Conservation (phyloP, 2,329 filamentous ascomycete genomes). For the Aspergillaceae sp. region DNA sequence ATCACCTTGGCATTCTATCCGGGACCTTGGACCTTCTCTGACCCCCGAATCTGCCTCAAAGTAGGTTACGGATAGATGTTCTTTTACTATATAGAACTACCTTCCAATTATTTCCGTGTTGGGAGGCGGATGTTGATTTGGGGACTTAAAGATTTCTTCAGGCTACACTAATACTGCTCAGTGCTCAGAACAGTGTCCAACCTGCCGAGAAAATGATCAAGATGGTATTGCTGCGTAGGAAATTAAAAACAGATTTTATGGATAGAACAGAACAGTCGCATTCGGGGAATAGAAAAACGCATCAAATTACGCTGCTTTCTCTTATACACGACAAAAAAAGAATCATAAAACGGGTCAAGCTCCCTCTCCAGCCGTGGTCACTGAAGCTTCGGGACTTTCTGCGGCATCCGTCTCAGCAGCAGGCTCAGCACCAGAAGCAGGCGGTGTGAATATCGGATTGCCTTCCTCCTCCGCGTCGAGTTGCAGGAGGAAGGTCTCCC, state of each 20-base stretch:
- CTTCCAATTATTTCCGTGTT: no score
- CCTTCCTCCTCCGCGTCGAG: constrained; percentile 87
- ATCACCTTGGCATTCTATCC: no score
- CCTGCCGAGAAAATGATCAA: no score
- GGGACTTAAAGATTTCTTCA: constrained; percentile 9
- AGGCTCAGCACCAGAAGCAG: constrained; percentile 12
- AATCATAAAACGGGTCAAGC: constrained; percentile 4
- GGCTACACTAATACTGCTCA: neutral
- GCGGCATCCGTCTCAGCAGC: constrained; percentile 10
- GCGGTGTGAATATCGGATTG: constrained; percentile 37
- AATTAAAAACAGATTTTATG: neutral
- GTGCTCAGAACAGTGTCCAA: neutral
- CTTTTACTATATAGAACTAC: no score
- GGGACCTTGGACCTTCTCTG: no score
- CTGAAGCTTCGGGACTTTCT: constrained; percentile 6
- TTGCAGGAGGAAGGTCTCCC: constrained; percentile 97
- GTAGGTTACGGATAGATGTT: no score
- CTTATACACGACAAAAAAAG: constrained; percentile 9
- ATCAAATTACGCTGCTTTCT: constrained; percentile 3
- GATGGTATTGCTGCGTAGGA: no score
- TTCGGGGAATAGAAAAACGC: neutral
- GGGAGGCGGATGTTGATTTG: neutral
- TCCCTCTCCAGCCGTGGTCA: constrained; percentile 10
- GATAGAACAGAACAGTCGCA: no score
- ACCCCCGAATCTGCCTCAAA: no score